phyloP scores from a whole-genome alignment of 345 rosid species.

The Lumnitzera littorea region DNA sequence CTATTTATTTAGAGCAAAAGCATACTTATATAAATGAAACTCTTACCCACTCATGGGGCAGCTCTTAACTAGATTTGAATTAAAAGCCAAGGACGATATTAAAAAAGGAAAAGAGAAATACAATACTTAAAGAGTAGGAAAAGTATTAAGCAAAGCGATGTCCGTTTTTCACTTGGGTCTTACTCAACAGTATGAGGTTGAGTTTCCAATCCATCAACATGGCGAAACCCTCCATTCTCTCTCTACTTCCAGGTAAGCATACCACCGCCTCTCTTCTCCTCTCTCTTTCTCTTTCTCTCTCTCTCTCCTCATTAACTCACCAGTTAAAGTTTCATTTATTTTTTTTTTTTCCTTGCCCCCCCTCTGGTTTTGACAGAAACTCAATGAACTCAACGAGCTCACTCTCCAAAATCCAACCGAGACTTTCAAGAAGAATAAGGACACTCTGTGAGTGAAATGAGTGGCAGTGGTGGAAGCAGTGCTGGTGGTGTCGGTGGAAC shows the following conservation, averaged over 20 bases:
- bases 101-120: too few relatives aligned
- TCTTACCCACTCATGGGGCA: too few relatives aligned
- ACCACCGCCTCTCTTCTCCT: neutral
- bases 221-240: slow-evolving; percentile 5
- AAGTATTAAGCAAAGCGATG: too few relatives aligned
- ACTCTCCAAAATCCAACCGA: neutral
- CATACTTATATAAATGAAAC: too few relatives aligned
- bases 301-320: neutral
- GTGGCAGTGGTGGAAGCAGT: slow-evolving; percentile 8
- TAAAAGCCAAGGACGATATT: too few relatives aligned
- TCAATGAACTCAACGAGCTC: too few relatives aligned
- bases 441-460: slow-evolving; percentile 15
- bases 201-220: neutral
- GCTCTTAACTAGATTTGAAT: too few relatives aligned
- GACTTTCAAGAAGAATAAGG: neutral
- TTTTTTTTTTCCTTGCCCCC: neutral
- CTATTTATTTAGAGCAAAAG: too few relatives aligned
- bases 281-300: neutral
- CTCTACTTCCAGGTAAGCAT: slow-evolving; percentile 6
- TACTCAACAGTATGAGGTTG: too few relatives aligned
- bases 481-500: neutral
- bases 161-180: too few relatives aligned
- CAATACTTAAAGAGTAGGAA: too few relatives aligned
- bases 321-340: neutral
- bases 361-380: neutral